A percentile compares a stretch with the other conserved stretches of the same genome.
Evolutionary conservation across 768 basidiomycete genomes (phyloP).

Genomic region (Podaxis sp.): DNA sequence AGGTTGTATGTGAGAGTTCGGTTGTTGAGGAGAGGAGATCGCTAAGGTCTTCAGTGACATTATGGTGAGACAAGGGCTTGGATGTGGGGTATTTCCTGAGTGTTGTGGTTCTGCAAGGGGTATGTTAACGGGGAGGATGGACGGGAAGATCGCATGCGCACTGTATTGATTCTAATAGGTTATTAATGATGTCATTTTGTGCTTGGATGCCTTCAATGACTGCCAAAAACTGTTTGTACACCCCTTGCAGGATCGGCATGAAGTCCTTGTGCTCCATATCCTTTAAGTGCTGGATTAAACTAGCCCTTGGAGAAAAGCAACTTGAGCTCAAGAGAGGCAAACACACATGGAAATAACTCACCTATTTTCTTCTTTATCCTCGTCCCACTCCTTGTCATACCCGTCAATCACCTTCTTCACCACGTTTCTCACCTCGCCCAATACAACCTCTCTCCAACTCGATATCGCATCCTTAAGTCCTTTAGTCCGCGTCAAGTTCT

Average conservation of each 20-base stretch:
- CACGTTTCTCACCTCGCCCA: conserved; percentile 53
- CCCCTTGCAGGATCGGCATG: conserved; percentile 48
- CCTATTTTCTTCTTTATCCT: conserved; percentile 20
- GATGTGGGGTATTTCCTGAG: conserved; percentile 28
- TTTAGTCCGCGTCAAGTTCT: conserved; percentile 71
- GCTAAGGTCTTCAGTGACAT: conserved; percentile 59
- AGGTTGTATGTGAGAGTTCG: conserved; percentile 81
- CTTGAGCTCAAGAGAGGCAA: background rate
- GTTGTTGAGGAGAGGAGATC: conserved; percentile 78
- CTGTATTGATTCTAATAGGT: conserved; percentile 48
- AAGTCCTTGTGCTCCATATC: conserved; percentile 69
- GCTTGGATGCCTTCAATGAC: conserved; percentile 64
- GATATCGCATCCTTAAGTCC: conserved; percentile 64
- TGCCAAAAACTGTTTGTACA: conserved; percentile 60
- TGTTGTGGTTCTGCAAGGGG: background rate
- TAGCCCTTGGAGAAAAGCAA: conserved; percentile 25
- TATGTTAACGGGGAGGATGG: background rate
- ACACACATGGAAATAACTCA: background rate
- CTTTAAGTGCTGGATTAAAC: conserved; percentile 53
- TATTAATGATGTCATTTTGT: conserved; percentile 53
- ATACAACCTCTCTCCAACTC: conserved; percentile 67
- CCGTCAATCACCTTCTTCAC: conserved; percentile 51
- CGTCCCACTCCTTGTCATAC: conserved; percentile 51
- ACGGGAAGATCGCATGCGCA: conserved; percentile 13
- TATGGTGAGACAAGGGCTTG: conserved; percentile 33